Evolutionary conservation across 1,139 yeast species (phyloP).

Genomic region (Blastobotrys aristatus): DNA sequence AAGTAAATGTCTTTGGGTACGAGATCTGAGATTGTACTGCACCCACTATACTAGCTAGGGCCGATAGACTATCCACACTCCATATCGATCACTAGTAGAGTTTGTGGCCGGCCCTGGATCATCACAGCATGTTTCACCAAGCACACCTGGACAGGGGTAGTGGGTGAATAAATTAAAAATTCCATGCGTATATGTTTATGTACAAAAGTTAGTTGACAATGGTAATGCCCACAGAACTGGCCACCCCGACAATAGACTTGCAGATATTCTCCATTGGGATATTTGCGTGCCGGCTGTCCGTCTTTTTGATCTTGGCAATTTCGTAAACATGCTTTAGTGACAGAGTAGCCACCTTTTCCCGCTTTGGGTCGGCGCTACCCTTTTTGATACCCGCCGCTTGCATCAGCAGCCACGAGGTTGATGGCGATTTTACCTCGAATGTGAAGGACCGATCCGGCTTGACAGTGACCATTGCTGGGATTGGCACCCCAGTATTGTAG

Average conservation of each 20-base stretch:
- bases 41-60: too few species aligned
- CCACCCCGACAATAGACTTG: slow-evolving; percentile 80
- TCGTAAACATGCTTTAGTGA: slow-evolving; percentile 89
- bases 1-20: too few species aligned
- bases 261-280: slow-evolving; percentile 71
- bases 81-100: too few species aligned
- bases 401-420: slow-evolving; percentile 80
- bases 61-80: too few species aligned
- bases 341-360: slow-evolving; percentile 55
- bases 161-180: too few species aligned
- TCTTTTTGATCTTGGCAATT: slow-evolving; percentile 88
- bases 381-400: slow-evolving; percentile 81
- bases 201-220: slow-evolving; percentile 42
- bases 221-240: slow-evolving; percentile 78
- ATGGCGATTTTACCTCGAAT: slow-evolving; percentile 86
- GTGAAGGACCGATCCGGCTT: slow-evolving; percentile 89
- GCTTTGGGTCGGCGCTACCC: slow-evolving; percentile 55
- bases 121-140: neutral
- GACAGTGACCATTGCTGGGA: slow-evolving; percentile 79
- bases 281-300: slow-evolving; percentile 55
- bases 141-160: neutral
- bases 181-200: neutral
- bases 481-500: slow-evolving; percentile 77
- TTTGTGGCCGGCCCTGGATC: too few species aligned
- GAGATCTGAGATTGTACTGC: too few species aligned